phyloP scores from a whole-genome alignment of 2,329 filamentous ascomycete species.

The Amesomyces nigricolor region DNA sequence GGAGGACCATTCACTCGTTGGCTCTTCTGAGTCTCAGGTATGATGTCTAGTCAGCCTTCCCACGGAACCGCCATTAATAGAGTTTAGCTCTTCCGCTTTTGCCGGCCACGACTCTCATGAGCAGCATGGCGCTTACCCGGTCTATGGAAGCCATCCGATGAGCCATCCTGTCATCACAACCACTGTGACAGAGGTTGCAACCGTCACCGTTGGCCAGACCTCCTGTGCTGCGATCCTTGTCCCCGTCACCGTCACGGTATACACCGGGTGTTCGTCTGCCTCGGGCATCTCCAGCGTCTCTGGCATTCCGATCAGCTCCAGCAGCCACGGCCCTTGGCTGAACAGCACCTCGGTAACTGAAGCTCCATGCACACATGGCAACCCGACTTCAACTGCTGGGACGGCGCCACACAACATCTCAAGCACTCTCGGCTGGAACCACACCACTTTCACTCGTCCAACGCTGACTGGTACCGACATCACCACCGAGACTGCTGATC shows the following conservation, averaged over 20 bases:
- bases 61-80: background rate
- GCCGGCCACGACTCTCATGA: background rate
- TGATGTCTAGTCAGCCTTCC: background rate
- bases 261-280: constrained; percentile 1
- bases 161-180: background rate
- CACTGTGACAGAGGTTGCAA: constrained; percentile 12
- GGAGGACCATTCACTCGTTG: constrained; percentile 1
- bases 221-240: constrained; percentile 4
- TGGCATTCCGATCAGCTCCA: background rate
- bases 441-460: background rate
- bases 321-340: background rate
- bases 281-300: background rate
- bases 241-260: constrained; percentile 14
- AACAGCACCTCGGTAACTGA: background rate
- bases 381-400: background rate
- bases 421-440: background rate
- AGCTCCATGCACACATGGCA: background rate
- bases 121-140: background rate
- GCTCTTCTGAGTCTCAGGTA: constrained; percentile 18
- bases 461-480: background rate
- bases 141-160: background rate
- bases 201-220: constrained; percentile 8
- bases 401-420: background rate
- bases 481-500: constrained; percentile 6
- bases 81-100: constrained; percentile 1